Evolutionary conservation across 805 yeast species (phyloP), one percentile per base, ranked within the genome.

Genomic region (Hanseniaspora lindneri): DNA sequence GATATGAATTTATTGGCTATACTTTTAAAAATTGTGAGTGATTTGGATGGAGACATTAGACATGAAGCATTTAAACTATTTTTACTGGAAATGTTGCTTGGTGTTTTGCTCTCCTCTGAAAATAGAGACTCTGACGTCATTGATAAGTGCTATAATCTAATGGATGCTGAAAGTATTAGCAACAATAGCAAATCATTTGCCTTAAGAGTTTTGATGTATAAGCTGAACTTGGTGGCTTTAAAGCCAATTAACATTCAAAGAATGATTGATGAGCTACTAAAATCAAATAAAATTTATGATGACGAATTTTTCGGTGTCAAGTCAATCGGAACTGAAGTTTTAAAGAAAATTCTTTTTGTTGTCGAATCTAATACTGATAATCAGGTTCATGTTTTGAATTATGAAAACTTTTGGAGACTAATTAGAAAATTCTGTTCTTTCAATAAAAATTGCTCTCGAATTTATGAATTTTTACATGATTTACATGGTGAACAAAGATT

Each of bases 321-420:
- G 35, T 78, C 75, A 1, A 44, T 49, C 3, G 64, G 73, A 68
- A 39, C 61, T 60, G 55, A 71, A 68, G 49, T 68, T 61, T 55
- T 83, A 73, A 17, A 56, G 56, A 36, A 70, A 68, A 27, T 66
- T 67, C 41, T 60, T 68, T 9, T 23, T 11, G 29, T 41, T 36
- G 51, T 42, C 10, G 36, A 70, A 56, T 42, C 61, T 17, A 54
- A 63, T 2, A 57, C 57, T 8, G 56, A 53, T 23, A 57, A 55
- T 20, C 54, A 54, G 21, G 58, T 59, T 40, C 54, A 55, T 30
- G 75, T 83, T 1, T 55, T 80, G 23, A 67, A 78, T 42, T 68
- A 77, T 44, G 71, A 69, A 46, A 62, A 64, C 10, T 78, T 68
- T 55, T 79, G 86, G 85, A 73, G 69, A 46, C 53, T 74, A 0